Conservation (phyloP, 1,139 yeast species). For the Geotrichum candidum region DNA sequence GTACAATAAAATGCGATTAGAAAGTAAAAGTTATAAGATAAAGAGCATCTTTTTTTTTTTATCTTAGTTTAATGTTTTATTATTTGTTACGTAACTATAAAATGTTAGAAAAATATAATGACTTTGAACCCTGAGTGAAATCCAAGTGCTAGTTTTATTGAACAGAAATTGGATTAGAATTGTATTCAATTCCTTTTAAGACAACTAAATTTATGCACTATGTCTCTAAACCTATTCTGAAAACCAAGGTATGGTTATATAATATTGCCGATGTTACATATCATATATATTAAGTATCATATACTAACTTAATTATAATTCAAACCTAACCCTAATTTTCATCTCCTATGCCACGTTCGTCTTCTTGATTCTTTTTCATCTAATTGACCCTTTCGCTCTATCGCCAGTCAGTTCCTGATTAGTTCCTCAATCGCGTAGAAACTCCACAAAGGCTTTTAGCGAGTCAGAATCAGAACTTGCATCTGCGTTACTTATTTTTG, state of each 20-base stretch:
- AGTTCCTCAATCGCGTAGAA: neutral
- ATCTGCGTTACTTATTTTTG: neutral
- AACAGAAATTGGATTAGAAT: too few relatives aligned
- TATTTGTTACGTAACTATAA: too few relatives aligned
- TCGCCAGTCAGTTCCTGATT: neutral
- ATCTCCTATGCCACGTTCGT: slow-evolving; percentile 11
- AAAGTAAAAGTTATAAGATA: too few relatives aligned
- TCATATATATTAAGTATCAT: neutral
- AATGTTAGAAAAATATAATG: too few relatives aligned
- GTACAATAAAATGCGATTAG: too few relatives aligned
- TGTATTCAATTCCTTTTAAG: neutral
- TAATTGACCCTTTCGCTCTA: neutral
- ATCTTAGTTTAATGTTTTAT: too few relatives aligned
- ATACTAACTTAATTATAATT: neutral
- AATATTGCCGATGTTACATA: neutral
- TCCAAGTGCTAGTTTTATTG: too few relatives aligned
- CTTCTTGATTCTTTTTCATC: neutral
- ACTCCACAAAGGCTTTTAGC: neutral
- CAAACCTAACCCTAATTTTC: slow-evolving; percentile 5
- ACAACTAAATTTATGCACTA: neutral
- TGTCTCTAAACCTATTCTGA: too few relatives aligned
- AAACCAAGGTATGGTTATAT: too few relatives aligned
- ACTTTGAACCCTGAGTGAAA: too few relatives aligned
- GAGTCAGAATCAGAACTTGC: neutral
- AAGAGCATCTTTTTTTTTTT: too few relatives aligned